Evolutionary conservation across 2,329 filamentous ascomycete species (phyloP).

Genomic region (Epichloe amarillans): DNA sequence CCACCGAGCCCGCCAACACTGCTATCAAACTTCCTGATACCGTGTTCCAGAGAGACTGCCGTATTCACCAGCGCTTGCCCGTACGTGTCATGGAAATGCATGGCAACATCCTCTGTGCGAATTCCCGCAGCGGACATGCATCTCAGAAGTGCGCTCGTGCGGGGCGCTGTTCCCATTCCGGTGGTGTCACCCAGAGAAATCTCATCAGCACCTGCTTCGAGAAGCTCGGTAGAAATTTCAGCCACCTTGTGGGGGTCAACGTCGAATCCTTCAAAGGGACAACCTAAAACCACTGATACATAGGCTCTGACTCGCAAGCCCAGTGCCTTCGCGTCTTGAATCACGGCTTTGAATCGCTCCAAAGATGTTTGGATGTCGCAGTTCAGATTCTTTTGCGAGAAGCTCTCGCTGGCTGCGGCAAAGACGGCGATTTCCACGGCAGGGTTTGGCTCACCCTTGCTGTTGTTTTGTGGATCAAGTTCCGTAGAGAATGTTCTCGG

Average conservation of each 20-base stretch:
- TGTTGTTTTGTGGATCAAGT: conserved; percentile 25
- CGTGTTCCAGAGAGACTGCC: conserved; percentile 62
- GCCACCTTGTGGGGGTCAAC: conserved; percentile 51
- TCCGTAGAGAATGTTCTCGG: conserved; percentile 36
- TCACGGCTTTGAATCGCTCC: conserved; percentile 55
- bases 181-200: conserved; percentile 85
- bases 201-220: conserved; percentile 83
- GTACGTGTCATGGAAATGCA: conserved; percentile 86
- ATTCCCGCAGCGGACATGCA: conserved; percentile 55
- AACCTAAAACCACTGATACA: conserved; percentile 69
- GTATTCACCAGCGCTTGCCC: conserved; percentile 76
- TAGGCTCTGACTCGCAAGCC: conserved; percentile 63
- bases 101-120: conserved; percentile 55
- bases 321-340: conserved; percentile 49
- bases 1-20: conserved; percentile 72
- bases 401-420: conserved; percentile 67
- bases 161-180: conserved; percentile 72
- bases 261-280: conserved; percentile 58
- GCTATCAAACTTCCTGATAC: conserved; percentile 65
- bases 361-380: conserved; percentile 65
- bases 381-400: conserved; percentile 72
- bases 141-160: conserved; percentile 50
- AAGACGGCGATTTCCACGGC: conserved; percentile 66
- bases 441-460: conserved; percentile 28
- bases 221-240: conserved; percentile 52